These are phyloP conservation scores for Vaccinium macrocarpon DNA, from an alignment of 148 eudicot genomes.

Conservation along the genomic window DNA sequence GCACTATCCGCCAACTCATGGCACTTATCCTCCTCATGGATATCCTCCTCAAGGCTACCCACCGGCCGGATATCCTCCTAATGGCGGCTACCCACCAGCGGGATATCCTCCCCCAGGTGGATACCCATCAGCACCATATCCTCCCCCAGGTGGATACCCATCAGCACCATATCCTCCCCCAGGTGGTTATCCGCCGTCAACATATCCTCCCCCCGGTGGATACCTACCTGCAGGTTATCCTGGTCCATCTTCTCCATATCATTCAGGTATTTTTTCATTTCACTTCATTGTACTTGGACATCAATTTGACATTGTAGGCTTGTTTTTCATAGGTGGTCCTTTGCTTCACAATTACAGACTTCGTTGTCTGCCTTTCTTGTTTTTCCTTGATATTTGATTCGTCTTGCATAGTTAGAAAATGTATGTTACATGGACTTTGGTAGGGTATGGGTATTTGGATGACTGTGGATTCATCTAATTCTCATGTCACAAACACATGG, in stretches of 20 bases:
- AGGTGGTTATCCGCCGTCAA: constrained; percentile 31
- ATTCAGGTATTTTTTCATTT: constrained; percentile 37
- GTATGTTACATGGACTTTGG: neutral
- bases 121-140: constrained; percentile 43
- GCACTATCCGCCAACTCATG: constrained; percentile 28
- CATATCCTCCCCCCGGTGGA: constrained; percentile 40
- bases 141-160: constrained; percentile 43
- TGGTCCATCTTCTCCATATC: constrained; percentile 41
- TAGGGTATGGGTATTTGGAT: neutral
- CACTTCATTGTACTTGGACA: neutral
- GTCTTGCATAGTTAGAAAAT: neutral
- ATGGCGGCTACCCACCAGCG: constrained; percentile 23
- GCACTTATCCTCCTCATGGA: constrained; percentile 30
- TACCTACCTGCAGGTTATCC: constrained; percentile 55
- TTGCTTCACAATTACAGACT: neutral
- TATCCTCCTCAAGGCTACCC: constrained; percentile 35
- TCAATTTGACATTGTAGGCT: neutral
- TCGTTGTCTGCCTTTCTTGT: neutral
- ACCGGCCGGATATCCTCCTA: constrained; percentile 30
- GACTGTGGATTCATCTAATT: neutral
- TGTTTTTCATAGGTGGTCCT: neutral
- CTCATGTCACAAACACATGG: neutral
- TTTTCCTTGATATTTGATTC: neutral
- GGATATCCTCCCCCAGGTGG: constrained; percentile 30
- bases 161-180: constrained; percentile 27